phyloP scores from a whole-genome alignment of 345 rosid species.

The Gossypium sturtianum region DNA sequence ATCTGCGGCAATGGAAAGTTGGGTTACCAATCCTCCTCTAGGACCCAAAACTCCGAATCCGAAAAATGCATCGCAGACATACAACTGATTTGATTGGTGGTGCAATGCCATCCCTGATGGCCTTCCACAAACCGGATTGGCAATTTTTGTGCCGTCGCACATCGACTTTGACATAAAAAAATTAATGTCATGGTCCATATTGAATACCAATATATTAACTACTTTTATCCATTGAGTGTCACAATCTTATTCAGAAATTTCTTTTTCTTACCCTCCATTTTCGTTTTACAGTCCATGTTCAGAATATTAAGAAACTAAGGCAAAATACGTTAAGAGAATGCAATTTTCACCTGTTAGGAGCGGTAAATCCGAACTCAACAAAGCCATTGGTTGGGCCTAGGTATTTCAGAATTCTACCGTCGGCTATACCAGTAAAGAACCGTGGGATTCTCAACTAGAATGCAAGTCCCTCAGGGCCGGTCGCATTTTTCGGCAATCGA shows the following conservation, averaged over 20 bases:
- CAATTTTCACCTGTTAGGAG: constrained; percentile 3
- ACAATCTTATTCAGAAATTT: no score
- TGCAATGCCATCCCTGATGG: neutral
- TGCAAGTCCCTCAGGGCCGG: neutral
- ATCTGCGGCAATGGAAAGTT: constrained; percentile 12
- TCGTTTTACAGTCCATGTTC: no score
- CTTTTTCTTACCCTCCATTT: no score
- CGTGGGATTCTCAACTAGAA: neutral
- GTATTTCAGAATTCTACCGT: constrained; percentile 10
- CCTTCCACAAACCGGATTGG: constrained; percentile 5
- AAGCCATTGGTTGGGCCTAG: neutral
- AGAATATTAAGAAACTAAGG: no score
- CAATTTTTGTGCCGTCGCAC: neutral
- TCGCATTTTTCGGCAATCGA: neutral
- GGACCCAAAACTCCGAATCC: constrained; percentile 14
- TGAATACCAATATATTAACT: no score
- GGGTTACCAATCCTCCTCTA: neutral
- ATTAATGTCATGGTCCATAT: neutral
- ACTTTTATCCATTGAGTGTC: no score
- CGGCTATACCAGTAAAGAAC: constrained; percentile 5
- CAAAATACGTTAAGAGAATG: no score
- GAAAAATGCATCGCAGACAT: constrained; percentile 14
- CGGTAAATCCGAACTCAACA: neutral
- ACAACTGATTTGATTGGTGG: neutral
- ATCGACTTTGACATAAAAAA: neutral